Base-by-base conservation (phyloP, 169 alveolate species). In the Cryptosporidium xiaoi region DNA sequence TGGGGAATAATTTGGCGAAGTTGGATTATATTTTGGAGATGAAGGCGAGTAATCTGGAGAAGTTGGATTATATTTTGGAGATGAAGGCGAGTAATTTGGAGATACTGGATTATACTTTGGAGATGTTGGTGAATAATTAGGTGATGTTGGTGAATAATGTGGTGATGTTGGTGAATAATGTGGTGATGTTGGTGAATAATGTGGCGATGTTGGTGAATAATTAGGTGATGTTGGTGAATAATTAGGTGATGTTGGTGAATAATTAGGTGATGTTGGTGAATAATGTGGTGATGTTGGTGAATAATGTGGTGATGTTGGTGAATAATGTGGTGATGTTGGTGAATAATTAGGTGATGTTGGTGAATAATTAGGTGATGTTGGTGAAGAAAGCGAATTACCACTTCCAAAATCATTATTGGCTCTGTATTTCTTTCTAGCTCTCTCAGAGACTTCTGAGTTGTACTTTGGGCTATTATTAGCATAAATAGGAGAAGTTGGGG, bases 211-310 rank as follows among this genome's bases (percentile, higher is more conserved):
- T 24, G 97, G 97, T 2, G 95, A 71, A 82, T 90, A 90, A 50
- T 95, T 92, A 1, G 96, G 97, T 20, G 98, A 96, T 3, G 98
- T 95, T 6, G 98, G 98, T 0, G 97, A 93, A 84, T 95, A 95
- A 6, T 94, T 93, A 1, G 99, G 98, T 2, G 97, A 93, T 24
- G 97, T 93, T 40, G 97, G 97, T 12, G 95, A 93, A 83, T 94
- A 92, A 60, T 84, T 92, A 29, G 97, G 97, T 7, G 95, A 91
- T 4, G 97, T 92, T 27, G 97, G 97, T 5, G 95, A 77, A 66
- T 90, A 91, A 51, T 90, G 93, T 2, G 99, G 98, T 2, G 97
- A 93, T 48, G 96, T 91, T 24, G 98, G 97, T 4, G 95, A 93
- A 85, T 94, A 92, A 67, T 85, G 91, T 46, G 97, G 97, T 4